These are phyloP conservation scores for Rosellinia necatrix DNA, from an alignment of 2,329 filamentous ascomycete genomes.

Conservation along the genomic window DNA sequence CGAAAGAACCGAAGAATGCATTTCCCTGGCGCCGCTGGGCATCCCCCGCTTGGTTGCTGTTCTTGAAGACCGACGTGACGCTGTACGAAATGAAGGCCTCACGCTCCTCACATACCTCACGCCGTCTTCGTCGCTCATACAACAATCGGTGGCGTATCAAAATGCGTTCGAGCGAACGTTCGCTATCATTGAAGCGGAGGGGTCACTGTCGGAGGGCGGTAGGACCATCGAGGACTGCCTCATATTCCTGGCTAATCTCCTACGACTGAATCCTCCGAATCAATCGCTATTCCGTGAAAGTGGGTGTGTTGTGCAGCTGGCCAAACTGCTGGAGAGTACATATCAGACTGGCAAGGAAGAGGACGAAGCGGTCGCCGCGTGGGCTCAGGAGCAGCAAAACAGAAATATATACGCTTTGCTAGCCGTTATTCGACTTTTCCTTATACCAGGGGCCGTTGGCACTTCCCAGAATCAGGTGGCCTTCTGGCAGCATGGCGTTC, in stretches of 20 bases:
- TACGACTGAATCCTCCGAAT: slow-evolving; percentile 86
- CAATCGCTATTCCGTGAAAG: slow-evolving; percentile 93
- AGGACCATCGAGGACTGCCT: slow-evolving; percentile 91
- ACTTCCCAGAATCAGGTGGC: slow-evolving; percentile 82
- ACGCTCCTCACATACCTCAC: slow-evolving; percentile 88
- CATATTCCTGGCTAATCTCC: slow-evolving; percentile 85
- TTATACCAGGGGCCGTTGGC: slow-evolving; percentile 78
- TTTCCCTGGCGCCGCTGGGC: slow-evolving; percentile 85
- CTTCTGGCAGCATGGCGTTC: slow-evolving; percentile 82
- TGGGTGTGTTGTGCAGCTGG: slow-evolving; percentile 75
- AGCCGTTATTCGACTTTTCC: slow-evolving; percentile 83
- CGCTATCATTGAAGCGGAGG: slow-evolving; percentile 78
- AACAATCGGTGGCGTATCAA: slow-evolving; percentile 95
- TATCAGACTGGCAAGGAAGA: slow-evolving; percentile 58
- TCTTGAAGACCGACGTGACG: slow-evolving; percentile 84
- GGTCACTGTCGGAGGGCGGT: slow-evolving; percentile 79
- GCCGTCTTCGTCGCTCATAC: slow-evolving; percentile 82
- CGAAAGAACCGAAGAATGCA: slow-evolving; percentile 91
- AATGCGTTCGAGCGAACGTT: slow-evolving; percentile 91
- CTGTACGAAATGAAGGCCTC: slow-evolving; percentile 84
- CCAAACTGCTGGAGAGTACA: slow-evolving; percentile 67
- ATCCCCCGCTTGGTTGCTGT: slow-evolving; percentile 83
- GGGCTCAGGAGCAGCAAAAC: slow-evolving; percentile 78
- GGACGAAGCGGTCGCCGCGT: slow-evolving; percentile 66
- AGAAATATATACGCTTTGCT: slow-evolving; percentile 92